A percentile compares a stretch with the other conserved stretches of the same genome.
These are phyloP conservation scores for Coemansia sp. DNA, from an alignment of 192 early-diverging fungal species.

Conservation along the genomic window DNA sequence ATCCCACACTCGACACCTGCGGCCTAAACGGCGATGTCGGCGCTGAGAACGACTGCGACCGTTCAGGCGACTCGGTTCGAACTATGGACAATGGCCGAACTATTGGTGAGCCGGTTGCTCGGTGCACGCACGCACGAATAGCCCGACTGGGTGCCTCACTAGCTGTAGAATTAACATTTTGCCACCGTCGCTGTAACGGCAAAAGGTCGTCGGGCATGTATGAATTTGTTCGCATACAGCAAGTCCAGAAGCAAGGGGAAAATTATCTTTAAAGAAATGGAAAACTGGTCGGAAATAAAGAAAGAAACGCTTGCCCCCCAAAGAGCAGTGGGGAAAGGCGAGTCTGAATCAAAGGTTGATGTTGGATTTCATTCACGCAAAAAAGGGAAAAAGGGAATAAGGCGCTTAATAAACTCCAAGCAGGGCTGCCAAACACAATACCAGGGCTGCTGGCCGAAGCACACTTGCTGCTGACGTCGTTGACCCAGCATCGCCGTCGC, in stretches of 20 bases:
- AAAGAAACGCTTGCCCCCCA: too few relatives aligned
- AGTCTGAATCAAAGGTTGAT: too few relatives aligned
- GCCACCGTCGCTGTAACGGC: not conserved
- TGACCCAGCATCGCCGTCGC: not conserved
- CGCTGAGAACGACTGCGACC: constrained; percentile 28
- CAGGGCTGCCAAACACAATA: too few relatives aligned
- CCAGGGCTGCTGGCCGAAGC: not conserved
- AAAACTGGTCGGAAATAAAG: too few relatives aligned
- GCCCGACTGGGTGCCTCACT: not conserved
- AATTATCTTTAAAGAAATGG: too few relatives aligned
- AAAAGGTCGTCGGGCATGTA: not conserved
- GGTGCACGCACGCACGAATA: not conserved
- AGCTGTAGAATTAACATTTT: not conserved
- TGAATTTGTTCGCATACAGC: too few relatives aligned
- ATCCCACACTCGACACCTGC: not conserved
- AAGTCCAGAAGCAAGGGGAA: too few relatives aligned
- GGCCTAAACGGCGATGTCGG: constrained; percentile 36
- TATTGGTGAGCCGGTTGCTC: not conserved
- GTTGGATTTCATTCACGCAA: too few relatives aligned
- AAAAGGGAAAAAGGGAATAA: constrained; percentile 1
- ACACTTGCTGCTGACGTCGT: not conserved
- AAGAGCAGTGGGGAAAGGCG: too few relatives aligned
- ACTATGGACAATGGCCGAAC: not conserved
- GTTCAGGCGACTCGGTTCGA: constrained; percentile 9
- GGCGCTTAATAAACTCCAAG: not conserved